These are phyloP conservation scores for Mycena belliarum DNA, from an alignment of 768 basidiomycete genomes.

Conservation along the genomic window DNA sequence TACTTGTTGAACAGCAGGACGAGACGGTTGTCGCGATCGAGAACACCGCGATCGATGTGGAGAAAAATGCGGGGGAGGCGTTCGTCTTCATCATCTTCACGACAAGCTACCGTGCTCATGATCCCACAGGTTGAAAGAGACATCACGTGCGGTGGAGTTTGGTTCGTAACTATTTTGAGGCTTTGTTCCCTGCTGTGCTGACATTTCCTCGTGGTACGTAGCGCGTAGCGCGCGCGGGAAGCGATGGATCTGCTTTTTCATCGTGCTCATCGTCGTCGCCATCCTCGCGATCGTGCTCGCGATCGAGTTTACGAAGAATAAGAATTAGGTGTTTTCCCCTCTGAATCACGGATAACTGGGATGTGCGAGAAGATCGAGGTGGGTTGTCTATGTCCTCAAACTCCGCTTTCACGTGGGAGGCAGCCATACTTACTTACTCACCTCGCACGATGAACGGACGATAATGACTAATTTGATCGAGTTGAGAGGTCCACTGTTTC, in stretches of 20 bases:
- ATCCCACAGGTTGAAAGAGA: no score
- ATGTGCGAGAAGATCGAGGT: no score
- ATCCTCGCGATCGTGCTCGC: constrained; percentile 64
- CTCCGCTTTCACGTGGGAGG: no score
- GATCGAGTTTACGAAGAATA: constrained; percentile 35
- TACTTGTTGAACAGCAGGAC: constrained; percentile 79
- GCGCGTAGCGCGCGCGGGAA: constrained; percentile 74
- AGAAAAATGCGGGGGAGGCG: constrained; percentile 72
- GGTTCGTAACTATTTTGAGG: neutral
- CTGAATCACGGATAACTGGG: no score
- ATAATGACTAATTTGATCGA: no score
- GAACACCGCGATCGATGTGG: constrained; percentile 58
- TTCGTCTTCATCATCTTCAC: constrained; percentile 41
- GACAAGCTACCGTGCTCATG: no score
- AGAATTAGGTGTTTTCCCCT: no score
- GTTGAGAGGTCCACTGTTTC: no score
- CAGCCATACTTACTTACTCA: no score
- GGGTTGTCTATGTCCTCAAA: no score
- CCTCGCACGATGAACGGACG: no score
- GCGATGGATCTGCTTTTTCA: constrained; percentile 84
- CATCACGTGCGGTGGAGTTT: neutral
- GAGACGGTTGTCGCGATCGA: constrained; percentile 69
- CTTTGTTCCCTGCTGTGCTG: no score
- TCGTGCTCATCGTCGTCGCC: constrained; percentile 53
- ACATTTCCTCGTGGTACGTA: constrained; percentile 41